A percentile compares a stretch with the other conserved stretches of the same genome.
Conservation (phyloP, 78 protist genomes). For the Ministeria vibrans region DNA sequence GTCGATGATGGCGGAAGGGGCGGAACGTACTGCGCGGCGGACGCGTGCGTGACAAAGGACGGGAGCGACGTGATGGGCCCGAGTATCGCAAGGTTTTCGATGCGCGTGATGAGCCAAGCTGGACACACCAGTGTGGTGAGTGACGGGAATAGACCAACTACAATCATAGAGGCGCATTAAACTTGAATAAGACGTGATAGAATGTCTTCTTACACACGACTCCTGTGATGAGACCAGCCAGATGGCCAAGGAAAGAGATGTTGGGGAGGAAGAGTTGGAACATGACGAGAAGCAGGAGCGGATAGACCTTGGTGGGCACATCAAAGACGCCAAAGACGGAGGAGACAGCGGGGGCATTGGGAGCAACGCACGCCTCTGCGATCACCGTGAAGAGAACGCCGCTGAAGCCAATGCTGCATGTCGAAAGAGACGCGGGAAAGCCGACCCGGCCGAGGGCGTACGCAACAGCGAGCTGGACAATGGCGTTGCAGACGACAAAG, state of each 20-base stretch:
- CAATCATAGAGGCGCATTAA: too few species aligned
- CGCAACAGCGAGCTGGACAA: background rate
- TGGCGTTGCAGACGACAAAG: background rate
- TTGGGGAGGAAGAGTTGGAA: constrained; percentile 8
- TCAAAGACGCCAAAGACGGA: background rate
- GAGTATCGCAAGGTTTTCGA: too few species aligned
- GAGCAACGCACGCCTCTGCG: background rate
- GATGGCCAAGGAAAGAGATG: constrained; percentile 23
- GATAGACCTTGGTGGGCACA: constrained; percentile 14
- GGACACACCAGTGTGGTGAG: too few species aligned
- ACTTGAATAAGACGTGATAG: too few species aligned
- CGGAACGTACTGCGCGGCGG: too few species aligned
- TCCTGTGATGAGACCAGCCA: constrained; percentile 7
- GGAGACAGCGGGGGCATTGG: background rate
- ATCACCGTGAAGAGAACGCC: constrained; percentile 22
- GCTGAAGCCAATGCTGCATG: constrained; percentile 11
- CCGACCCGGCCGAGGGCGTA: background rate
- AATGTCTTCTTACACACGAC: too few species aligned
- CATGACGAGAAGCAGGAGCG: constrained; percentile 1
- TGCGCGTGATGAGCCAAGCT: too few species aligned
- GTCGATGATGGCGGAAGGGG: too few species aligned
- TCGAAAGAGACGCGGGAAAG: background rate
- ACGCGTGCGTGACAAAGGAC: too few species aligned
- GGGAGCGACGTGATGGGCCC: too few species aligned
- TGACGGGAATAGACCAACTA: too few species aligned